Evolutionary conservation across 371 early-diverging fungal genomes (phyloP), one percentile per base, ranked within the genome.

Genomic region (Mucor velutinosus): DNA sequence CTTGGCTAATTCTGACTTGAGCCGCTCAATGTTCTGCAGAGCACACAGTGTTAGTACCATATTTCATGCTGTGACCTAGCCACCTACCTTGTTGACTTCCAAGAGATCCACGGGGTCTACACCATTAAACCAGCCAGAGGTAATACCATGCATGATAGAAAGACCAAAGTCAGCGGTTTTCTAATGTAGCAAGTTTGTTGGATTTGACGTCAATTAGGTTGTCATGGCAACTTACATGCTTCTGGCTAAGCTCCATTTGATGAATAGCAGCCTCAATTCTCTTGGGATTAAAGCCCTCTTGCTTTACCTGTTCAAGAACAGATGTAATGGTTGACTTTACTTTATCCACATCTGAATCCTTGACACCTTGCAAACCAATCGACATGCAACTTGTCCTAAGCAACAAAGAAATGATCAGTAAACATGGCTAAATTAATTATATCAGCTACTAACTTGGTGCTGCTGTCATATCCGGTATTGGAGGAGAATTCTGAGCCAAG

Each of bases 401-500:
- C 3, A 27, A 25, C 8, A 43, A 27, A n/a, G 7, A 27, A 27
- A 19, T 30, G 21, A 49, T 30, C 11, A 37, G 4, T 4, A 4
- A 17, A 47, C 21, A 30, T 59, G 7, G 1, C 27, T 11, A 11
- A 41, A 5, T 7, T 4, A 11, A 35, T 21, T 3, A 12, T 2
- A 51, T 7, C 17, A 49, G 12, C n/a, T 3, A 2, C 61, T 58
- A 77, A 87, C 87, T 76, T 82, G 35, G 88, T 87, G 62, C 86
- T 89, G 25, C 83, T 78, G 72, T 94, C 93, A 70, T 94, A 96
- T 12, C 98, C 98, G 7, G 94, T 95, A 64, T 91, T 93, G 10
- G 94, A 86, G 41, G 93, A 90, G 79, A 94, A 98, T 64, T 97
- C 98, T 0, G 94, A 87, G 15, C 96, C 97, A n/a, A 98, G 75